phyloP scores from a whole-genome alignment of 2,329 filamentous ascomycete genomes.

The Clarireedia paspali region DNA sequence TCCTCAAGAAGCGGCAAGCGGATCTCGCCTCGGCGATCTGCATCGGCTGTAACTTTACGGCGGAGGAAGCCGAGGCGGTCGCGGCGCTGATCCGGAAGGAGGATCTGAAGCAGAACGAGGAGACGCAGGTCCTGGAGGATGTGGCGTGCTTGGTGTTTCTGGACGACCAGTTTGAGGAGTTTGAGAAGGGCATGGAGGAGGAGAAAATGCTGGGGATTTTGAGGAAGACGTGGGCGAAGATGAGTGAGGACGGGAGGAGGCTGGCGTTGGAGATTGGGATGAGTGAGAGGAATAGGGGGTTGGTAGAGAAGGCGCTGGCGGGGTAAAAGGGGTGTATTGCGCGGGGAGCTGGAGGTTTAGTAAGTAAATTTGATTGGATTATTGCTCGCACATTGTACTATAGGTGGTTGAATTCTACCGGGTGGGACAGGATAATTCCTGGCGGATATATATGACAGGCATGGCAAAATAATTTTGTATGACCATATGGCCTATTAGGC shows the following conservation, averaged over 20 bases:
- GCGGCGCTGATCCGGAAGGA: slow-evolving; percentile 74
- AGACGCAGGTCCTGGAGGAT: slow-evolving; percentile 74
- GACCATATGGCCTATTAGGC: too few species aligned
- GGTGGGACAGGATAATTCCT: neutral
- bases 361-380: neutral
- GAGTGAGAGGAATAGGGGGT: slow-evolving; percentile 50
- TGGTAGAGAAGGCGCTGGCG: slow-evolving; percentile 58
- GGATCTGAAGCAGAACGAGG: slow-evolving; percentile 53
- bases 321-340: slow-evolving; percentile 11
- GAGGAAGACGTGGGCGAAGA: slow-evolving; percentile 70
- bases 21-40: slow-evolving; percentile 50
- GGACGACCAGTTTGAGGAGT: slow-evolving; percentile 78
- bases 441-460: neutral
- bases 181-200: slow-evolving; percentile 69
- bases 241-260: slow-evolving; percentile 54
- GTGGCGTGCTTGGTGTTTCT: slow-evolving; percentile 82
- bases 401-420: neutral
- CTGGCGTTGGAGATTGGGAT: slow-evolving; percentile 60
- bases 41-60: slow-evolving; percentile 30
- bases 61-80: slow-evolving; percentile 52
- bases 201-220: slow-evolving; percentile 68
- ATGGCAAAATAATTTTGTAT: neutral
- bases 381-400: neutral
- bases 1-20: slow-evolving; percentile 65
- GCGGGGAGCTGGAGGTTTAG: neutral